phyloP scores from a whole-genome alignment of 768 basidiomycete genomes.

The Paxillus rubicundulus region DNA sequence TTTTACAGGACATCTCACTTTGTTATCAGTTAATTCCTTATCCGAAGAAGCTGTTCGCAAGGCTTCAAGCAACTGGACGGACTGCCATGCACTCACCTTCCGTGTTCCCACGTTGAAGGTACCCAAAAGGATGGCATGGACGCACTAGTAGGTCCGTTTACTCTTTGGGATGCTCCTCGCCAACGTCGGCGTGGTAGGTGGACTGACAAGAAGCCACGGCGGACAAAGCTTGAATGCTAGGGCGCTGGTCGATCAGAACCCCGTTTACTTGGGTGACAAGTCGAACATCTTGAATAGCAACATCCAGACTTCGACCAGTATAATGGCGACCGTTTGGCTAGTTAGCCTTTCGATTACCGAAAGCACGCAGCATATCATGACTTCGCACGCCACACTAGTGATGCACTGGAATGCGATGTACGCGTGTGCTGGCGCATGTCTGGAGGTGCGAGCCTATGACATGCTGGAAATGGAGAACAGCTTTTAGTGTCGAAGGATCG shows the following conservation, averaged over 20 bases:
- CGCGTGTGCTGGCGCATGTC: too few relatives aligned
- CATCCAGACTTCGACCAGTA: conserved; percentile 1
- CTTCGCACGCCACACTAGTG: neutral
- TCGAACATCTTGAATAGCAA: conserved; percentile 29
- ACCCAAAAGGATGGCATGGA: conserved; percentile 28
- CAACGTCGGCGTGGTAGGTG: conserved; percentile 24
- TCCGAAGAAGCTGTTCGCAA: conserved; percentile 28
- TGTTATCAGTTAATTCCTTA: conserved; percentile 37
- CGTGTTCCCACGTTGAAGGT: conserved; percentile 9
- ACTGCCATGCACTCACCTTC: conserved; percentile 32
- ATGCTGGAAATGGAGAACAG: too few relatives aligned
- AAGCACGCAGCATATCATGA: neutral
- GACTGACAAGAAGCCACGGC: conserved; percentile 23
- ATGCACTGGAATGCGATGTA: too few relatives aligned
- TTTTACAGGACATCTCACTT: conserved; percentile 33
- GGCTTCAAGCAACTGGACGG: conserved; percentile 31
- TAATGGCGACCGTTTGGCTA: too few relatives aligned
- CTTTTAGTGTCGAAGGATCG: neutral
- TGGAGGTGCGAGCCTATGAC: too few relatives aligned
- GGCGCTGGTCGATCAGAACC: conserved; percentile 30
- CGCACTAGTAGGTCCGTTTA: conserved; percentile 27
- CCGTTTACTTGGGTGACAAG: conserved; percentile 33
- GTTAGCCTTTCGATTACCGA: too few relatives aligned
- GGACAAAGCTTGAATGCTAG: neutral
- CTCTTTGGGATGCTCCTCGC: neutral